Evolutionary conservation across 1,284 basidiomycete species (phyloP).

Genomic region (Ustanciosporium gigantosporum): DNA sequence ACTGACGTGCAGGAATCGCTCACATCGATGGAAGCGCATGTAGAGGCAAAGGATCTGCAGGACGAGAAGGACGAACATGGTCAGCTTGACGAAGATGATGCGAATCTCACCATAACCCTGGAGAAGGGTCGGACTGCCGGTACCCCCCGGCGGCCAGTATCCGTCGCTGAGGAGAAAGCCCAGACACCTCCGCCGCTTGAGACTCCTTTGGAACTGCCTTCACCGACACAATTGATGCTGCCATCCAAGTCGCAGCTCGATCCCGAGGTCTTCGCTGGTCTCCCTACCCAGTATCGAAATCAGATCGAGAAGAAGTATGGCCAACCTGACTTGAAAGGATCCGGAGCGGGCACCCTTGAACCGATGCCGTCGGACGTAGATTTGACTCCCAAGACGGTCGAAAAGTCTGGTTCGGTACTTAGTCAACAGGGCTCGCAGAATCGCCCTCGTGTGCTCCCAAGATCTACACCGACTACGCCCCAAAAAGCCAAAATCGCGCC

Average conservation of each 20-base stretch:
- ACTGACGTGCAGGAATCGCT: not conserved
- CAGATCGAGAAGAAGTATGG: conserved; percentile 38
- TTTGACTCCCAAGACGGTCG: conserved; percentile 1
- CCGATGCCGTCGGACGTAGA: not conserved
- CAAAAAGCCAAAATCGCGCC: conserved; percentile 27
- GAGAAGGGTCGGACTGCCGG: conserved; percentile 25
- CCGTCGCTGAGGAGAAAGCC: not conserved
- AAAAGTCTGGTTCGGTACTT: not conserved
- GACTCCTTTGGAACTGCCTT: conserved; percentile 3
- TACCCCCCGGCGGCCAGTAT: conserved; percentile 9
- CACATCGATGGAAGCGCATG: no score
- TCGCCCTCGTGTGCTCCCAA: conserved; percentile 11
- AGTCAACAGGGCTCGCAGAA: conserved; percentile 7
- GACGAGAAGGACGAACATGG: conserved; percentile 10
- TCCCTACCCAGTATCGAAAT: conserved; percentile 38
- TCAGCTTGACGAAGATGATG: conserved; percentile 18
- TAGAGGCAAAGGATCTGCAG: not conserved
- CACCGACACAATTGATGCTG: conserved; percentile 38
- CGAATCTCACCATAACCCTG: conserved; percentile 10
- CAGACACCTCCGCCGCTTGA: not conserved
- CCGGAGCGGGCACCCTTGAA: not conserved
- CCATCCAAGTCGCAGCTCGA: conserved; percentile 53
- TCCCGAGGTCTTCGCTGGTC: conserved; percentile 28
- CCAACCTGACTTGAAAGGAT: not conserved
- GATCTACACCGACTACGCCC: conserved; percentile 27